Percentiles rank a stretch among this genome's conserved stretches.
Evolutionary conservation across 192 early-diverging fungal genomes (phyloP).

Genomic region (Coemansia sp.): DNA sequence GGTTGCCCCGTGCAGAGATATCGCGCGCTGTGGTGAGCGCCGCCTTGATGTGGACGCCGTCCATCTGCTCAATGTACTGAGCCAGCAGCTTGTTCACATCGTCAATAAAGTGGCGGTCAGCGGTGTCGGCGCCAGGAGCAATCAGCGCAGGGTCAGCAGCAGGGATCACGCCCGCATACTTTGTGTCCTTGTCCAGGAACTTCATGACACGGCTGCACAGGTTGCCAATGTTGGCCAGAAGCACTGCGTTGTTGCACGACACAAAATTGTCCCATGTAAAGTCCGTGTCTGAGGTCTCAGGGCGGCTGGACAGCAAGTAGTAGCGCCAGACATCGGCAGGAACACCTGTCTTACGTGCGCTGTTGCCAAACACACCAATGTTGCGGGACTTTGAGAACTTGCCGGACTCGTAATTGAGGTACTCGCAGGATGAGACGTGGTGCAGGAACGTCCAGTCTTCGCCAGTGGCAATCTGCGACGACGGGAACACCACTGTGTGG

Average conservation of each 20-base stretch:
- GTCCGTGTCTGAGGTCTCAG: conserved; percentile 86
- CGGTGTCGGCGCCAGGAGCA: conserved; percentile 51
- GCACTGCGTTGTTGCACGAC: conserved; percentile 91
- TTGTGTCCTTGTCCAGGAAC: conserved; percentile 74
- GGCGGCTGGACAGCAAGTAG: conserved; percentile 88
- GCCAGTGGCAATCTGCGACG: conserved; percentile 75
- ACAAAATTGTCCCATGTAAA: conserved; percentile 95
- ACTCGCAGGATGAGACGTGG: conserved; percentile 92
- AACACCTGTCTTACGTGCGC: conserved; percentile 86
- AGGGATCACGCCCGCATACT: conserved; percentile 86
- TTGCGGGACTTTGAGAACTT: conserved; percentile 98
- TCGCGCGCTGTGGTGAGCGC: conserved; percentile 88
- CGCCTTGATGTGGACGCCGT: conserved; percentile 78
- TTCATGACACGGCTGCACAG: conserved; percentile 96
- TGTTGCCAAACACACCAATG: conserved; percentile 96
- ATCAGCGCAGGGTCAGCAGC: conserved; percentile 44
- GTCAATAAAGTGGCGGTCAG: conserved; percentile 71
- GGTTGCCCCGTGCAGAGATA: conserved; percentile 91
- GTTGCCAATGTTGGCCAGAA: conserved; percentile 95
- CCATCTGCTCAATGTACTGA: conserved; percentile 74
- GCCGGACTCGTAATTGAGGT: conserved; percentile 91
- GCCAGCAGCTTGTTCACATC: conserved; percentile 78
- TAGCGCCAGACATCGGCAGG: conserved; percentile 95
- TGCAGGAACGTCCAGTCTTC: conserved; percentile 92
- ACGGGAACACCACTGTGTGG: conserved; percentile 97